Conservation (phyloP, 2,329 filamentous ascomycete species). For the Periconia digitata region DNA sequence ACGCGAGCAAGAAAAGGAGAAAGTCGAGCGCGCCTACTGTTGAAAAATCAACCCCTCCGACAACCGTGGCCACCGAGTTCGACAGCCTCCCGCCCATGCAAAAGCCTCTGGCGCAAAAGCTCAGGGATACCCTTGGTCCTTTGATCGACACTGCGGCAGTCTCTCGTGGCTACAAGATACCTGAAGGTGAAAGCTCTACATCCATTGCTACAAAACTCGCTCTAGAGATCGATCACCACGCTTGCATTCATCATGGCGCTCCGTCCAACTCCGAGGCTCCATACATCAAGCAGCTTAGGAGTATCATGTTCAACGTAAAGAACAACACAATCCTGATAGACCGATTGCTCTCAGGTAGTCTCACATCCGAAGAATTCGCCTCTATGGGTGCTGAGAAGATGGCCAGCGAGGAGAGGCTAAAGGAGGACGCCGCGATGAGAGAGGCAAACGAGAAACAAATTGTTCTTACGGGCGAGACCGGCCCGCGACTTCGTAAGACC, state of each 20-base stretch:
- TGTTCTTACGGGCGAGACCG: slow-evolving; percentile 71
- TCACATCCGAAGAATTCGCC: slow-evolving; percentile 77
- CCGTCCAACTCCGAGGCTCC: slow-evolving; percentile 46
- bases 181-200: slow-evolving; percentile 64
- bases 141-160: slow-evolving; percentile 67
- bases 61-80: slow-evolving; percentile 18
- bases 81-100: slow-evolving; percentile 62
- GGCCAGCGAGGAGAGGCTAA: slow-evolving; percentile 85
- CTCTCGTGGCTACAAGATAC: slow-evolving; percentile 63
- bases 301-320: slow-evolving; percentile 84
- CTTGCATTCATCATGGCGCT: slow-evolving; percentile 59
- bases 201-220: slow-evolving; percentile 70
- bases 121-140: slow-evolving; percentile 69
- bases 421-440: slow-evolving; percentile 73
- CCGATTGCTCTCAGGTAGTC: slow-evolving; percentile 69
- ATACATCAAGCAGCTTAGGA: slow-evolving; percentile 68
- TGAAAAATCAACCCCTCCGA: slow-evolving; percentile 12
- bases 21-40: slow-evolving; percentile 37
- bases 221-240: slow-evolving; percentile 75
- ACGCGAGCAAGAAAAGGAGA: slow-evolving; percentile 36
- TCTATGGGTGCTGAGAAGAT: slow-evolving; percentile 88
- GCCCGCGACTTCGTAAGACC: slow-evolving; percentile 79
- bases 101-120: slow-evolving; percentile 67
- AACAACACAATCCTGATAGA: slow-evolving; percentile 78
- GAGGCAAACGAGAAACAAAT: slow-evolving; percentile 80